Base-by-base conservation (phyloP, 352 stramenopile species). In the Phytophthora pisi region DNA sequence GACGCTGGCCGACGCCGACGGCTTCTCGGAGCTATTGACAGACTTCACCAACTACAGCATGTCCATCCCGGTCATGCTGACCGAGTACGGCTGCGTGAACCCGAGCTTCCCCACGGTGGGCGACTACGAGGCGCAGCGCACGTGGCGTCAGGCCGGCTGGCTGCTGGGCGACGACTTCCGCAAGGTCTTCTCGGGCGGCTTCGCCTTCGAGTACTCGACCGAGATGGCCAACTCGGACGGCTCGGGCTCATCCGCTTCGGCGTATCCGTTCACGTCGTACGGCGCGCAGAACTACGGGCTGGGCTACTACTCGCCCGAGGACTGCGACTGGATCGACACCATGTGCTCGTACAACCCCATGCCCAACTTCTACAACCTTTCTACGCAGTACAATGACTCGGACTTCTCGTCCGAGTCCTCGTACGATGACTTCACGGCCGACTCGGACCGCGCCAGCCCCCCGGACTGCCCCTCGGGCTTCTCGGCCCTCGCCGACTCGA, bases 1-100 rank as follows among this genome's bases (percentile, higher is more conserved):
- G 36, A 67, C 64, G 43, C 56, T 83, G 40, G 64, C 54, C 13
- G 75, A 90, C 28, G 74, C 79, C 2, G 65, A 57, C 3, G 87
- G 89, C 2, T 94, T 88, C 59, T 60, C 76, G 23, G 26, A 79
- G 4, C 67, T 96, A 13, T 57, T 80, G 13, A 69, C 68, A 3
- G 70, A 83, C 46, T 95, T 94, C 61, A 51, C 56, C 18, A 49
- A 53, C 9, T 89, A 84, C 63, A 78, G 88, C 36, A 76, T 85
- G 57, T 77, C 81, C 38, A 88, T 92, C 59, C 89, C 89, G 2
- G 77, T 91, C 15, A 61, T 97, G 55, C 68, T 95, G 16, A 89
- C 83, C 2, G 89, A 97, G 63, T 96, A 89, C 65, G 89, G 89
- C 5, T 97, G 89, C 53, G 53, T 93, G 3, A 82, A 83, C 56